Conservation (phyloP, 116 monocot species). For the Phalaenopsis hybrid region DNA sequence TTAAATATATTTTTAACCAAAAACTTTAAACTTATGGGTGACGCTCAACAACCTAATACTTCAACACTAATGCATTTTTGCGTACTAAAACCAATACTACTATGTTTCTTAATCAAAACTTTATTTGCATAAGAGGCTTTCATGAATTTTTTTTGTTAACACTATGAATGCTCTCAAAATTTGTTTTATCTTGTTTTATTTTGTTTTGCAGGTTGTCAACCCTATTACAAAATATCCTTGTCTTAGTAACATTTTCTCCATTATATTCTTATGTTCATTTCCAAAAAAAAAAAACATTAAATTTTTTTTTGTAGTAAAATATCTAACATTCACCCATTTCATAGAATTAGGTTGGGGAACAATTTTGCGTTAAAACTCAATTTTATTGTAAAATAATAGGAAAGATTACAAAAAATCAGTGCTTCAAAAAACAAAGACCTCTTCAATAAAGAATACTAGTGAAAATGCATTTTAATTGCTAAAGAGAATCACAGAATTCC, state of each 20-base stretch:
- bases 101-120: background rate
- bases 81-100: background rate
- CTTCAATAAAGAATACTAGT: background rate
- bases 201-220: slow-evolving; percentile 76
- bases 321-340: background rate
- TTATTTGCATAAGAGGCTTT: background rate
- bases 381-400: too few relatives aligned
- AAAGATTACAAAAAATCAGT: background rate
- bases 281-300: background rate
- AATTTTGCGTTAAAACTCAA: background rate
- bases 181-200: background rate
- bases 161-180: background rate
- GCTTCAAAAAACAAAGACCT: background rate
- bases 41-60: background rate
- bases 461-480: background rate
- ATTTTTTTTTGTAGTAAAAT: background rate
- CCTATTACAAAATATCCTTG: slow-evolving; percentile 99
- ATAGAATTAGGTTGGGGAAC: background rate
- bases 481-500: background rate
- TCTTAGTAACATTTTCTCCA: background rate
- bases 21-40: background rate
- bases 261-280: background rate
- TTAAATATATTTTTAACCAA: too few relatives aligned
- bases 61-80: background rate
- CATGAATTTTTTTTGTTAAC: background rate